Evolutionary conservation across 495 filamentous ascomycete genomes (phyloP).

Genomic region (Aspergillus wentii): DNA sequence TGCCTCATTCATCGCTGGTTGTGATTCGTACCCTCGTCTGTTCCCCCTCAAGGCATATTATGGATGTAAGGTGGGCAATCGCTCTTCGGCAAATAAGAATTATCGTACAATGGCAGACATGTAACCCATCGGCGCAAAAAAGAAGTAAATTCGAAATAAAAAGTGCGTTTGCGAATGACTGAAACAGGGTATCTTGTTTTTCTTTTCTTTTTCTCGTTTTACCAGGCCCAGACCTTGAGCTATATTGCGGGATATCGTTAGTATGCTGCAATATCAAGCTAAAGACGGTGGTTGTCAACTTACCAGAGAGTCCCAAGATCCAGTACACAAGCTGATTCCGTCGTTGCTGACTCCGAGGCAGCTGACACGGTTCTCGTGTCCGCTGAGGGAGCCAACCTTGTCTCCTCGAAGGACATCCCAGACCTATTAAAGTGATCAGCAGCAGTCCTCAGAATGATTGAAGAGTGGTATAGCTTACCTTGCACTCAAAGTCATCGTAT

Average conservation of each 20-base stretch:
- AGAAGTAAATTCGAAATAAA: constrained; percentile 14
- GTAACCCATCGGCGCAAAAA: constrained; percentile 25
- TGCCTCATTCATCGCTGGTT: constrained; percentile 5
- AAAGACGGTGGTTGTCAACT: constrained; percentile 31
- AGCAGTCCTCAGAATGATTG: not conserved
- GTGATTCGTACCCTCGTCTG: constrained; percentile 9
- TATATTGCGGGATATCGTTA: constrained; percentile 27
- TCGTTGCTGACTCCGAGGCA: constrained; percentile 98
- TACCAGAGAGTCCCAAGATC: constrained; percentile 99
- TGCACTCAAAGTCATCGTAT: constrained; percentile 99
- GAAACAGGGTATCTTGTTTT: constrained; percentile 44
- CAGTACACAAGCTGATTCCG: constrained; percentile 97
- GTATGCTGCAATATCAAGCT: not conserved
- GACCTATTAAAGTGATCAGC: constrained; percentile 54
- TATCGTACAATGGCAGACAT: constrained; percentile 43
- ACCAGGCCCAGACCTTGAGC: constrained; percentile 88
- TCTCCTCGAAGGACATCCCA: constrained; percentile 97
- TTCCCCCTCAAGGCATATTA: constrained; percentile 30
- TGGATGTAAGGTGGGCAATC: constrained; percentile 18
- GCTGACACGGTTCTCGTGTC: constrained; percentile 98
- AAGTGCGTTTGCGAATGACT: constrained; percentile 38
- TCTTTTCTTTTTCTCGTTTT: constrained; percentile 32
- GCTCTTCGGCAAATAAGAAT: constrained; percentile 32
- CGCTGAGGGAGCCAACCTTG: constrained; percentile 91
- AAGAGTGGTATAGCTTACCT: constrained; percentile 53